Conservation (phyloP, 106 monocot species). For the Alisma plantagoaquatica region DNA sequence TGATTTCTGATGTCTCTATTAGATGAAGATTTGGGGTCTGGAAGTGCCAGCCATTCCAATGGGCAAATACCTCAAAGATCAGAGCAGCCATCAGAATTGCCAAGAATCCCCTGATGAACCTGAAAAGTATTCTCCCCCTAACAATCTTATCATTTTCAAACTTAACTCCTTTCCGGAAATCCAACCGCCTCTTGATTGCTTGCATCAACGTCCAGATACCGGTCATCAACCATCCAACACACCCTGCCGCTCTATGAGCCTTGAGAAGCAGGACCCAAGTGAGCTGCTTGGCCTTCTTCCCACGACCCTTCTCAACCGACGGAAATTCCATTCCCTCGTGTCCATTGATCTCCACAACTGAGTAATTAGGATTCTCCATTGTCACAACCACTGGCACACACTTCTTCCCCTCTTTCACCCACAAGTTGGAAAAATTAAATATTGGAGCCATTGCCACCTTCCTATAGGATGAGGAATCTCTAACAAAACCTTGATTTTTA, state of each 20-base stretch:
- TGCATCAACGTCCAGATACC: conserved; percentile 28
- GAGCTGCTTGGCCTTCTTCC: conserved; percentile 61
- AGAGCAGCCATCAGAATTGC: conserved; percentile 30
- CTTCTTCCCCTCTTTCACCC: conserved; percentile 20
- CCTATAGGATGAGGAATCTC: neutral
- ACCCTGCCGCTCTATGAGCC: conserved; percentile 39
- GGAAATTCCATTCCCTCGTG: too few relatives aligned
- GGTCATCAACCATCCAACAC: conserved; percentile 26
- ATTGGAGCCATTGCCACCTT: conserved; percentile 28
- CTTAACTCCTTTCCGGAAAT: conserved; percentile 6
- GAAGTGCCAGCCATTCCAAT: conserved; percentile 60
- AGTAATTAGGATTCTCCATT: conserved; percentile 62
- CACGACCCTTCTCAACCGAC: too few relatives aligned
- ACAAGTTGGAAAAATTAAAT: conserved; percentile 27
- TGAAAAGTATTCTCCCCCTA: conserved; percentile 28
- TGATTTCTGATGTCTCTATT: conserved; percentile 8
- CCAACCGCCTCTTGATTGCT: conserved; percentile 27
- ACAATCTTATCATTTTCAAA: conserved; percentile 17
- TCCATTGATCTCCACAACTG: too few relatives aligned
- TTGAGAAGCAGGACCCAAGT: conserved; percentile 62
- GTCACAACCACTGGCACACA: conserved; percentile 52
- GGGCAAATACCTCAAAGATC: conserved; percentile 38
- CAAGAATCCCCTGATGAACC: conserved; percentile 37
- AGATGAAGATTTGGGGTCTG: conserved; percentile 21
- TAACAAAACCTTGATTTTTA: neutral